A percentile compares a stretch with the other conserved stretches of the same genome.
phyloP scores from a whole-genome alignment of 371 early-diverging fungal species.

The Apophysomyces sp. region DNA sequence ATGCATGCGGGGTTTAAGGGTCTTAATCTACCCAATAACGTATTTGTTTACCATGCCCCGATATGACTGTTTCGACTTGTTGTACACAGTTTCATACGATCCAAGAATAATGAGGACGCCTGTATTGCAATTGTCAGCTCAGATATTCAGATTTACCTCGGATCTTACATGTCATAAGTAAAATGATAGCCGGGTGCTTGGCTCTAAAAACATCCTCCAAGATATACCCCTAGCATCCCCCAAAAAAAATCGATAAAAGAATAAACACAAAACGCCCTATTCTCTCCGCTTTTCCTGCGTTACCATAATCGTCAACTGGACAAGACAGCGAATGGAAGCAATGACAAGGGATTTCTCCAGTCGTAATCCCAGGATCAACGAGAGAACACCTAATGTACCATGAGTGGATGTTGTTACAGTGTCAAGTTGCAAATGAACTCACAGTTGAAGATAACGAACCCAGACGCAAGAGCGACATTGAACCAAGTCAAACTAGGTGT shows the following conservation, averaged over 20 bases:
- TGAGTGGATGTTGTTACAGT: not conserved
- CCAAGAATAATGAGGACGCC: conserved; percentile 50
- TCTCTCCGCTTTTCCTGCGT: not conserved
- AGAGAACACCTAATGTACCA: conserved; percentile 47
- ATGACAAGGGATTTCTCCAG: conserved; percentile 63
- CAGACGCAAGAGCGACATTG: conserved; percentile 14
- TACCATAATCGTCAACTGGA: conserved; percentile 69
- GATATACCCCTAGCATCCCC: conserved; percentile 47
- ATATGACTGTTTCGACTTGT: conserved; percentile 54
- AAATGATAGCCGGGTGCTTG: conserved; percentile 48
- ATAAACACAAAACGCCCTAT: not conserved
- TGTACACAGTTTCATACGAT: conserved; percentile 60
- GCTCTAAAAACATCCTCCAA: conserved; percentile 66
- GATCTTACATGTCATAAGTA: conserved; percentile 60
- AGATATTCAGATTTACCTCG: not conserved
- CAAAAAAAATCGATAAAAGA: not conserved
- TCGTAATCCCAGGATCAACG: conserved; percentile 55
- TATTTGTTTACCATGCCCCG: conserved; percentile 50
- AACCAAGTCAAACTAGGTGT: conserved; percentile 12
- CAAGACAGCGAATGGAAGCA: conserved; percentile 59
- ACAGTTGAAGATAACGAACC: conserved; percentile 16
- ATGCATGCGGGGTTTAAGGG: conserved; percentile 4
- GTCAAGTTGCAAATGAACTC: not conserved
- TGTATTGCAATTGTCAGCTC: conserved; percentile 2
- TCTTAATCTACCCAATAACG: conserved; percentile 1